phyloP scores from a whole-genome alignment of 192 early-diverging fungal genomes.

The Coemansia sp. region DNA sequence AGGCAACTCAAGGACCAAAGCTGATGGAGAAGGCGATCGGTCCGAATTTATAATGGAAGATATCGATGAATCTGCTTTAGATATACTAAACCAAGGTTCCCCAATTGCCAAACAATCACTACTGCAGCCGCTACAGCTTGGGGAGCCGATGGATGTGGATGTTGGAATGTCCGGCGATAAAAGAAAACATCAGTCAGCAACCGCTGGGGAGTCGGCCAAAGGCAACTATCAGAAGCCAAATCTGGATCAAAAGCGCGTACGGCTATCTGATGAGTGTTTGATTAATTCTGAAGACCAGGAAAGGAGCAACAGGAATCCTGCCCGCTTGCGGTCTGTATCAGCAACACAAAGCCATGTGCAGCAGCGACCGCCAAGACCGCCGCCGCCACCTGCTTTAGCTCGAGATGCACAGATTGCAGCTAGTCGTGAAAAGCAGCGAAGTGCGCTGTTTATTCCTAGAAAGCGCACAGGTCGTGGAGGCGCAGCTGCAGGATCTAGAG shows the following conservation, averaged over 20 bases:
- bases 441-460: slow-evolving; percentile 40
- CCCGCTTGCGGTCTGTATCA: background rate
- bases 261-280: background rate
- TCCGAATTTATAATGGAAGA: slow-evolving; percentile 35
- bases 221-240: background rate
- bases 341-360: background rate
- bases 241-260: background rate
- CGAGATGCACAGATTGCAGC: background rate
- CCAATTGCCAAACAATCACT: background rate
- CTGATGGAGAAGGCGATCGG: slow-evolving; percentile 47
- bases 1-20: background rate
- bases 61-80: slow-evolving; percentile 26
- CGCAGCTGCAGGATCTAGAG: background rate
- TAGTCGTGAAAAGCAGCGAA: slow-evolving; percentile 24
- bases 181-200: slow-evolving; percentile 3
- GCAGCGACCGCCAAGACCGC: background rate
- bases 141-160: background rate
- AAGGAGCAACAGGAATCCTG: background rate
- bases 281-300: too few species aligned
- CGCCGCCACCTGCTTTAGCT: background rate
- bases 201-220: background rate
- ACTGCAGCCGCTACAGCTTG: background rate
- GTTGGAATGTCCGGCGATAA: background rate
- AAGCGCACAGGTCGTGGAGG: slow-evolving; percentile 17
- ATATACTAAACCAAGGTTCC: background rate